A percentile compares a stretch with the other conserved stretches of the same genome.
Evolutionary conservation across 2,329 filamentous ascomycete genomes (phyloP).

Genomic region (Fusarium caatingaense): DNA sequence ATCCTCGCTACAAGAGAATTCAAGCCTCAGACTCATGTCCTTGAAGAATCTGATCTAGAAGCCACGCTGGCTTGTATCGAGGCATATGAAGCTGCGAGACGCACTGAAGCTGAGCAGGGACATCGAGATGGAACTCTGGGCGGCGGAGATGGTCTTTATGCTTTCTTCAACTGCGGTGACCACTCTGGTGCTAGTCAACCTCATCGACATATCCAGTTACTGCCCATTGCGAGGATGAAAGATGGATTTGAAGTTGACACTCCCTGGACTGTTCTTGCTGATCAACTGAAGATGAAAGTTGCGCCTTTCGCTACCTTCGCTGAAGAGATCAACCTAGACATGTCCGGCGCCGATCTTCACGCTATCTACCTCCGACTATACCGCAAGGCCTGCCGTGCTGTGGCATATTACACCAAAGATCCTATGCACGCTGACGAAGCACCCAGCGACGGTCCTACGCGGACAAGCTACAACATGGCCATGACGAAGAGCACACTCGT

Average conservation of each 20-base stretch:
- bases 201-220: conserved; percentile 77
- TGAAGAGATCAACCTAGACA: conserved; percentile 51
- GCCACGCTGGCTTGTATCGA: conserved; percentile 71
- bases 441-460: conserved; percentile 55
- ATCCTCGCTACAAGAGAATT: conserved; percentile 75
- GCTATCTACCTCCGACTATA: conserved; percentile 62
- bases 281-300: conserved; percentile 48
- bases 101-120: not conserved
- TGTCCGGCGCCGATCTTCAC: conserved; percentile 54
- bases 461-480: conserved; percentile 73
- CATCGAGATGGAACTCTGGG: conserved; percentile 6
- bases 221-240: conserved; percentile 73
- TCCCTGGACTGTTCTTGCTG: conserved; percentile 63
- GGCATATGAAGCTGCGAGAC: conserved; percentile 58
- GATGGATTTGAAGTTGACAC: conserved; percentile 56
- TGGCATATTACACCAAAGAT: conserved; percentile 35
- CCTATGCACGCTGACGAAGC: conserved; percentile 30
- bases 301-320: conserved; percentile 61
- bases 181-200: conserved; percentile 78
- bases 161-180: conserved; percentile 77
- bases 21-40: conserved; percentile 71
- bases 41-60: conserved; percentile 70
- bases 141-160: conserved; percentile 61
- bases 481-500: conserved; percentile 66
- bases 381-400: conserved; percentile 55